Percentiles rank a stretch among this genome's conserved stretches.
Evolutionary conservation across 2,329 filamentous ascomycete genomes (phyloP).

Genomic region (Clonostachys byssicola): DNA sequence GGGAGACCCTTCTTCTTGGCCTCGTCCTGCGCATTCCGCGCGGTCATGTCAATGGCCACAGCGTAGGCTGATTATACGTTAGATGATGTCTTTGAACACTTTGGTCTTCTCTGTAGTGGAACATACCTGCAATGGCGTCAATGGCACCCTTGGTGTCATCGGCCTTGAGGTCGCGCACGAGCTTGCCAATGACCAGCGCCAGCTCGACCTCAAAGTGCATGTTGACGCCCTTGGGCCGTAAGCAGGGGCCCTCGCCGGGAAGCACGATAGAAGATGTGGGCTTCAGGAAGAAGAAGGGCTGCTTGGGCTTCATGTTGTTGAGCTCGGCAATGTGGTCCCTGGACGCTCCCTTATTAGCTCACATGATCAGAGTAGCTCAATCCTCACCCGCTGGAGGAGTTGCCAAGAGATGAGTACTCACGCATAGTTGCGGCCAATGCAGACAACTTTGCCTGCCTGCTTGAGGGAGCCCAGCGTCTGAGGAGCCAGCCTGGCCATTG

Average conservation of each 20-base stretch:
- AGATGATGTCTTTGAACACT: not conserved
- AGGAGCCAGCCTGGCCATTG: slow-evolving; percentile 31
- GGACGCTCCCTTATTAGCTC: slow-evolving; percentile 1
- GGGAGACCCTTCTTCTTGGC: slow-evolving; percentile 93
- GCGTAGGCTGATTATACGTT: slow-evolving; percentile 61
- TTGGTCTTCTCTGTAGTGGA: too few species aligned
- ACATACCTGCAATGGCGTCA: slow-evolving; percentile 72
- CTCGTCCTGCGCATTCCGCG: slow-evolving; percentile 90
- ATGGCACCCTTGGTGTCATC: slow-evolving; percentile 73
- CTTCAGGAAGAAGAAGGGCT: slow-evolving; percentile 99
- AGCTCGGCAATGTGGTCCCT: slow-evolving; percentile 94
- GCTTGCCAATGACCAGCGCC: slow-evolving; percentile 82
- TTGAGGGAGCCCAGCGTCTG: slow-evolving; percentile 42
- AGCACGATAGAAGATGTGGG: slow-evolving; percentile 81
- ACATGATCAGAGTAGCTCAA: too few species aligned
- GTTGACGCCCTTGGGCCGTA: slow-evolving; percentile 77
- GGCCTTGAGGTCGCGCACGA: slow-evolving; percentile 68
- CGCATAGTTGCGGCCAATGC: slow-evolving; percentile 96
- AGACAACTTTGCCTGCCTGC: slow-evolving; percentile 73
- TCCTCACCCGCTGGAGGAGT: too few species aligned
- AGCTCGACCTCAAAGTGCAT: slow-evolving; percentile 96
- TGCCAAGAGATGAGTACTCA: slow-evolving; percentile 34
- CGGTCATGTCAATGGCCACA: slow-evolving; percentile 95
- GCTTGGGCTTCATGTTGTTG: slow-evolving; percentile 80
- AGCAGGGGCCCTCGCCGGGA: slow-evolving; percentile 72